These are phyloP conservation scores for Agrocybe chaxingu DNA, from an alignment of 768 basidiomycete species.

Conservation along the genomic window DNA sequence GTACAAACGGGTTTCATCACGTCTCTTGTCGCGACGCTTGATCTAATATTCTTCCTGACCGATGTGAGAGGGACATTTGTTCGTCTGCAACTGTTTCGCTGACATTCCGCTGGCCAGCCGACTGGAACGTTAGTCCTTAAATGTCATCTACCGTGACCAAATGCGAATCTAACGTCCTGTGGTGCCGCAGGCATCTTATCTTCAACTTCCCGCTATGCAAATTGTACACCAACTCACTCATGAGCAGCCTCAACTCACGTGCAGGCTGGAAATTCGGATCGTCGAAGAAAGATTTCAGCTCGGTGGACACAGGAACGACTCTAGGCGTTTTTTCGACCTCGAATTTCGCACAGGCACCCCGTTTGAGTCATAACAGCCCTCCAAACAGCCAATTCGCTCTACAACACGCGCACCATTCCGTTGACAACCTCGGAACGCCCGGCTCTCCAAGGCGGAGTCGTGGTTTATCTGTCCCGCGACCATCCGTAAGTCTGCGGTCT, in stretches of 20 bases:
- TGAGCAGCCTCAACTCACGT: conserved; percentile 15
- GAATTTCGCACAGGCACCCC: neutral
- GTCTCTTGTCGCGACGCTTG: conserved; percentile 24
- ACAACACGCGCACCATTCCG: too few relatives aligned
- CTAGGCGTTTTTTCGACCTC: neutral
- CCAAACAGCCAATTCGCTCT: too few relatives aligned
- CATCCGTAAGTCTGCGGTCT: neutral
- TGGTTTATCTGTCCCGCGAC: too few relatives aligned
- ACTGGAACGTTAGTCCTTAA: conserved; percentile 9
- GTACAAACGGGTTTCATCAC: conserved; percentile 34
- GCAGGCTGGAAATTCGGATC: conserved; percentile 6
- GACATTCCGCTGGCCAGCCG: conserved; percentile 1
- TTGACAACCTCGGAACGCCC: too few relatives aligned
- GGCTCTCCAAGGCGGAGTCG: too few relatives aligned
- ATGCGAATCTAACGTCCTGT: neutral
- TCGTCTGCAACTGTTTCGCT: neutral
- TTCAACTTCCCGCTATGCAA: conserved; percentile 15
- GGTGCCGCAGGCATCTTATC: conserved; percentile 7
- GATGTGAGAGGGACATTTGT: conserved; percentile 10
- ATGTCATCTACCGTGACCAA: neutral
- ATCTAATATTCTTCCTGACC: conserved; percentile 26
- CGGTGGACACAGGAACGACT: neutral
- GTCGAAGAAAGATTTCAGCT: neutral
- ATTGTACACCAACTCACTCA: conserved; percentile 13
- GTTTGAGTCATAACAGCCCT: too few relatives aligned